Base-by-base conservation (phyloP, 805 yeast genomes). In the Myxozyma lipomycoides region DNA sequence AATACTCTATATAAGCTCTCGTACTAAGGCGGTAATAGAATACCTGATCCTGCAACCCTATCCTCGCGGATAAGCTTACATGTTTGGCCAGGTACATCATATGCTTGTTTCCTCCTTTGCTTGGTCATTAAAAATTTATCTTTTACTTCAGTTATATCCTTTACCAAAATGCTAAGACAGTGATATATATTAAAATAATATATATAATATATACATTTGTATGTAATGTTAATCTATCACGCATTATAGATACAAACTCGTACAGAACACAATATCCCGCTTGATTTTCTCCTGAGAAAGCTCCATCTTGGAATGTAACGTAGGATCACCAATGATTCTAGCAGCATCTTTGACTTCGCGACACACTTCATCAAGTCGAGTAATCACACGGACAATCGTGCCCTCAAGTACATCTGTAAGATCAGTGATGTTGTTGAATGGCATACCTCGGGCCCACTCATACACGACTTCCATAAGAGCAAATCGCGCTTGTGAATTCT, bases 231-330 rank as follows among this genome's bases (percentile, higher is more conserved):
- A n/a, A n/a, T n/a, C n/a, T n/a, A n/a, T n/a, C n/a, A n/a, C n/a
- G n/a, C n/a, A n/a, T 56, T 74, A 90, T 59, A 91, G 72, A 65
- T 93, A 93, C 53, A 93, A 77, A 50, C 96, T 86, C 3, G 98
- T 97, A 66, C 98, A 93, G 70, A 93, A 93, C 0, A 93, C 98
- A 61, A 93, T 93, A 67, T 93, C 98, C 62, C 99, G 81, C 70
- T 91, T 91, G 65, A 93, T 93, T 67, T 81, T 79, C 65, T 93
- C 98, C 69, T 91, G 98, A 0, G 97, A 96, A 48, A 80, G 84
- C 19, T 81, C 75, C 93, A 93, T 88, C 68, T 91, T 91, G 42
- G 86, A 74, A 67, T 89, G 95, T 56, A 93, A 75, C n/a, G 79
- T 78, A 4, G 95, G 82, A 67, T 93, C 96, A 48, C 98, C 99